Base-by-base conservation (phyloP, 495 filamentous ascomycete genomes). In the Penicillium subrubescens region DNA sequence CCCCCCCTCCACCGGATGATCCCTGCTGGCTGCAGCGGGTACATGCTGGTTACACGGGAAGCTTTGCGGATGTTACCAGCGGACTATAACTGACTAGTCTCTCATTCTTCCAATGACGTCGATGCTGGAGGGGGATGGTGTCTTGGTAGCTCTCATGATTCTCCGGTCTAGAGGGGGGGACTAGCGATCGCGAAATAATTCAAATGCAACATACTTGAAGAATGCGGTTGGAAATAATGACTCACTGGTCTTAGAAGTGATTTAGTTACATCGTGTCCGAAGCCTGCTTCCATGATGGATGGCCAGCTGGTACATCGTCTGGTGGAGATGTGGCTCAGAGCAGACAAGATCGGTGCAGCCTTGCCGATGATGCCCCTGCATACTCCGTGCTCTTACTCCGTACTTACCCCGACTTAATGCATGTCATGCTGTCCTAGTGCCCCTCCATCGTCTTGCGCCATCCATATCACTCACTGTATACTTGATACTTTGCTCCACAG, bases 361-460 rank as follows among this genome's bases (percentile, higher is more conserved):
- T 55, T 59, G 56, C 62, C 56, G 62, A 60, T 64, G 63, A 65
- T 65, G 23, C 63, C 63, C 63, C 63, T 65, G 63, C 57, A 65
- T 60, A 48, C 21, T 33, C 41, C 53, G 29, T 3, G 44, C 44
- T 10, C 19, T 48, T 48, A 48, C 44, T 48, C 21, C 19, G 23
- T 48, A 48, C 44, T 48, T 48, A 48, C 44, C 19, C 44, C 19
- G 12, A 27, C 61, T 35, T 56, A 17, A 56, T 56, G 39, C 55
- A 41, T 41, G 55, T 64, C 53, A 65, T 60, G 57, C 57, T n/a
- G 25, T 27, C 25, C 25, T 4, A 27, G 25, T 27, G 33, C 21
- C 33, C 12, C n/a, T 39, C 21, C 59, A 21, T n/a, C n/a, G 11
- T 60, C 19, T 12, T 8, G 4, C 19, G 5, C 8, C n/a, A 11